Evolutionary conservation across 2,329 filamentous ascomycete genomes (phyloP), one percentile per base, ranked within the genome.

Genomic region (Fusarium sp.): DNA sequence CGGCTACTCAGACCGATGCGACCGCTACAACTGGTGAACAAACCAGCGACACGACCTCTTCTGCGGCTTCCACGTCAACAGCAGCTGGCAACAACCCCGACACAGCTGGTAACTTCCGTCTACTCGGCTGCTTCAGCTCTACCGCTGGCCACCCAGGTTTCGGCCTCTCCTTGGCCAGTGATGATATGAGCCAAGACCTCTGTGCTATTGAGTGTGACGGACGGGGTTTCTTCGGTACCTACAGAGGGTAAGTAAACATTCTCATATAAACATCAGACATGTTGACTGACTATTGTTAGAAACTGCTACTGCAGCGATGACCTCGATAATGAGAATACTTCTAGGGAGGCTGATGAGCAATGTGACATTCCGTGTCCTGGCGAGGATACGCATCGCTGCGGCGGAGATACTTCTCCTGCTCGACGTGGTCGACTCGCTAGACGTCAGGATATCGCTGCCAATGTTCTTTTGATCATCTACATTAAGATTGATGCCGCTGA

Each of bases 301-400:
- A 31, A 31, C n/a, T 74, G 72, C 58, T 74, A 66, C 68, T 74
- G 72, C 19, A 58, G 72, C 45, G 46, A 61, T 14, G 1, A 3
- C 3, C 28, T 30, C 2, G 28, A 30, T 7, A 12, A 30, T 2
- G 28, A 30, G 3, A 1, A 30, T 30, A 30, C 28, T 6, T 14
- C 28, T 6, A 30, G 28, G 3, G 28, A 3, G 3, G 28, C 1
- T 23, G 2, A 30, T 8, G 57, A 19, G 2, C 31, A 25, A 7
- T 74, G 72, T 37, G 51, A 70, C 26, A 66, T 67, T 3, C 9
- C 25, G 6, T 74, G 72, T 68, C 55, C 72, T 16, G 72, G 72
- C 6, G 53, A 74, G 23, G 41, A 54, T 4, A 13, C 30, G 1
- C 18, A 65, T 23, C 49, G 58, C 26, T 74, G 72, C 10, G 72